Base-by-base conservation (phyloP, 352 stramenopile species). In the Phytophthora cactorum region DNA sequence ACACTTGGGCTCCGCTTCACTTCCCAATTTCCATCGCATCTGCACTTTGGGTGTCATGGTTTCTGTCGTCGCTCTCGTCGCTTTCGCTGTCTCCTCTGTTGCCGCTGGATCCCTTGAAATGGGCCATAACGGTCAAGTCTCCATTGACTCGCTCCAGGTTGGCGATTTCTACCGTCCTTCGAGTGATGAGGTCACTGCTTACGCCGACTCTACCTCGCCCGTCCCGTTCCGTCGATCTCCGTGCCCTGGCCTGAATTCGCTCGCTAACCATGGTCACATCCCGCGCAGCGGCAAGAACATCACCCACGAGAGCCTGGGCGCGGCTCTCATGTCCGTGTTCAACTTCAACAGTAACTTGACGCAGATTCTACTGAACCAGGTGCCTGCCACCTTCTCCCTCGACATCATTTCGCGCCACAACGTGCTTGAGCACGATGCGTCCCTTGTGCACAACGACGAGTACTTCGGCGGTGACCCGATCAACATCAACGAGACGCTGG, bases 211-310 rank as follows among this genome's bases (percentile, higher is more conserved):
- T 12, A 79, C 53, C 17, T 72, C 72, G 2, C 46, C 60, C 3
- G 66, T 52, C 9, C 51, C 66, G 5, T 84, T 74, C 52, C 74
- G 65, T 34, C 73, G 67, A 25, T 60, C 59, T 32, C 79, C 79
- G 3, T 88, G 79, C 49, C 79, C 79, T 4, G 74, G 51, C 3
- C 34, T 88, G 15, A 88, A 86, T 45, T 39, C 73, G 17, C 68
- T 88, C 17, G 77, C 80, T 34, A 86, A 89, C 70, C 78, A 89
- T 53, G 77, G 78, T 14, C 59, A 82, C 65, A 57, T 89, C 54
- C 73, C 78, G 1, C 77, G 81, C 59, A 68, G 70, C 32, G 77
- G 79, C 63, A 75, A 77, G 61, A 76, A 82, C 51, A 59, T 84
- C 44, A 82, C 67, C 14, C 57, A 68, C 27, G 50, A 66, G 8